These are phyloP conservation scores for Candida gorgasii DNA, from an alignment of 805 yeast genomes.

Conservation along the genomic window DNA sequence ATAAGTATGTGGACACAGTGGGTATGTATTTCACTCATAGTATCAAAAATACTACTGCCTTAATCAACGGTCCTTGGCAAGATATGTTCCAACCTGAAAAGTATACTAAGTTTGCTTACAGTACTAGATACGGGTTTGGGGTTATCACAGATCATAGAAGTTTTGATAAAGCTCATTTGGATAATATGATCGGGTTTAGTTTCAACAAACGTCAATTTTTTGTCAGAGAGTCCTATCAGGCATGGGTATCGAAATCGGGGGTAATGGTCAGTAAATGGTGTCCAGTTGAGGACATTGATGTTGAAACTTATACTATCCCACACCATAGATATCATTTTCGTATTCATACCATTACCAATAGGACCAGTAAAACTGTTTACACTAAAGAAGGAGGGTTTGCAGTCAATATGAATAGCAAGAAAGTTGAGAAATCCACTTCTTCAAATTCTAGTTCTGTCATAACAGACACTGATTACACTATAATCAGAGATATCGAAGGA, in stretches of 20 bases:
- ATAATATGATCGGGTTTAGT: conserved; percentile 17
- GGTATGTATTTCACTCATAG: conserved; percentile 15
- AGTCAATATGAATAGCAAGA: conserved; percentile 1
- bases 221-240: conserved; percentile 6
- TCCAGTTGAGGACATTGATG: conserved; percentile 11
- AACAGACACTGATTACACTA: conserved; percentile 3
- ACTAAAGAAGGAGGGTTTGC: conserved; percentile 18
- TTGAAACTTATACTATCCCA: conserved; percentile 13
- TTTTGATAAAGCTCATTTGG: conserved; percentile 11
- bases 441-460: background rate
- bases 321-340: conserved; percentile 12
- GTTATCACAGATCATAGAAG: conserved; percentile 10
- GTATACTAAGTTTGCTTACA: conserved; percentile 16
- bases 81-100: conserved; percentile 13
- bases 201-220: conserved; percentile 10
- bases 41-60: conserved; percentile 12
- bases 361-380: conserved; percentile 3
- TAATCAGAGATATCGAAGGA: conserved; percentile 8
- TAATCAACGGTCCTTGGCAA: conserved; percentile 15
- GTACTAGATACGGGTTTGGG: conserved; percentile 15
- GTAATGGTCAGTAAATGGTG: conserved; percentile 13
- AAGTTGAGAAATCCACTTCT: background rate
- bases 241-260: conserved; percentile 1
- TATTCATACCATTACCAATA: conserved; percentile 12
- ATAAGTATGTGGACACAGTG: conserved; percentile 6